These are phyloP conservation scores for Pseudocercospora pini-densiflorae DNA, from an alignment of 2,329 filamentous ascomycete genomes.

Conservation along the genomic window DNA sequence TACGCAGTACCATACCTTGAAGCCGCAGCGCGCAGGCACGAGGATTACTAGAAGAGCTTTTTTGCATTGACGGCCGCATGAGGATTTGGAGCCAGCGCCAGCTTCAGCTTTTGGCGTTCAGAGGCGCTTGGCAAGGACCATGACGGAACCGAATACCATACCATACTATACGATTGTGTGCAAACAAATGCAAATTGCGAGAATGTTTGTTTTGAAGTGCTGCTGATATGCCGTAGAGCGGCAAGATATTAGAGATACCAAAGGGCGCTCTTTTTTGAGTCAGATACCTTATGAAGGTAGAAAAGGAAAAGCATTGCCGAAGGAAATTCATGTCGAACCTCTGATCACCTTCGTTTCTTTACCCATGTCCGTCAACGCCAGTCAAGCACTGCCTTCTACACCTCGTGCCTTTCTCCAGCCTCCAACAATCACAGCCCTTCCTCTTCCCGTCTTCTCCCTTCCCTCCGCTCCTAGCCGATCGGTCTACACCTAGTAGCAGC, in stretches of 20 bases:
- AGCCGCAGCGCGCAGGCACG: conserved; percentile 5
- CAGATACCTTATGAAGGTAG: conserved; percentile 1
- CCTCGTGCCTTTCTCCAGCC: too few species aligned
- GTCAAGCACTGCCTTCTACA: too few species aligned
- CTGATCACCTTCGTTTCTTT: too few species aligned
- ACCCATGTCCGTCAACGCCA: too few species aligned
- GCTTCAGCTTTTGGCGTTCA: neutral
- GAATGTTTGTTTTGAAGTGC: neutral
- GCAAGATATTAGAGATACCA: conserved; percentile 1
- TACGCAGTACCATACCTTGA: neutral
- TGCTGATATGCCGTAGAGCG: conserved; percentile 1
- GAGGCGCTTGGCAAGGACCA: conserved; percentile 1
- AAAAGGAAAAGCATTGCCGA: neutral
- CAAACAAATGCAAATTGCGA: neutral
- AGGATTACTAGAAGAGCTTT: neutral
- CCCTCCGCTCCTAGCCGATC: neutral
- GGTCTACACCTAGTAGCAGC: neutral
- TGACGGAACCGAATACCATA: conserved; percentile 1
- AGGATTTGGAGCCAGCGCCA: neutral
- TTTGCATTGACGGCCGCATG: conserved; percentile 7
- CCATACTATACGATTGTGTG: neutral
- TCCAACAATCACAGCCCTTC: too few species aligned
- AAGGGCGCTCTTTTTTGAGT: too few species aligned
- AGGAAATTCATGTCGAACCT: too few species aligned
- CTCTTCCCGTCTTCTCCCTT: neutral